Conservation (phyloP, 495 filamentous ascomycete genomes). For the Penicillium waksmanii region DNA sequence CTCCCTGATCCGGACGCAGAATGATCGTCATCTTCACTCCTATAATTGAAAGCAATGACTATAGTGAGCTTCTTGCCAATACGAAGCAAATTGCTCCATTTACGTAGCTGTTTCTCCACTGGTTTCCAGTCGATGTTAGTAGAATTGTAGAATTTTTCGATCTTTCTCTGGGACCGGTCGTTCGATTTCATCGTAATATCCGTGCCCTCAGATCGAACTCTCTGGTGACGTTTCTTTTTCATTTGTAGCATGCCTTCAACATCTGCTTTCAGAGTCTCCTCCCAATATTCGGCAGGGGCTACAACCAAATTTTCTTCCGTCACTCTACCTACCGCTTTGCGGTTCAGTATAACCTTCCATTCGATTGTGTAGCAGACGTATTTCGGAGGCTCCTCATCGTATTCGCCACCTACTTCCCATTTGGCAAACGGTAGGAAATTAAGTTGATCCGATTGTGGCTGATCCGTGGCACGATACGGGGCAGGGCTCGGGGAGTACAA, state of each 20-base stretch:
- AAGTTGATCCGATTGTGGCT: too few species aligned
- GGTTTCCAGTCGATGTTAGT: constrained; percentile 10
- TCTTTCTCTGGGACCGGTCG: constrained; percentile 10
- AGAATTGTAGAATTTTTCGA: constrained; percentile 16
- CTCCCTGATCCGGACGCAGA: too few species aligned
- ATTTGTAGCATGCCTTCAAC: not conserved
- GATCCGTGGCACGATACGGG: too few species aligned
- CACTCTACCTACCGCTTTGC: too few species aligned
- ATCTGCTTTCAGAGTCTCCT: not conserved
- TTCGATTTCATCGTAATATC: constrained; percentile 8
- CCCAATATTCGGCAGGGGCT: not conserved
- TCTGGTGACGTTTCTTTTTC: not conserved
- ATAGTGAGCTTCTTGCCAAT: constrained; percentile 19
- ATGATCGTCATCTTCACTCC: too few species aligned
- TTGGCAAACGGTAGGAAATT: too few species aligned
- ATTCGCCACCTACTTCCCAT: too few species aligned
- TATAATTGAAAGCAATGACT: constrained; percentile 3
- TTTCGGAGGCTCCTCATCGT: too few species aligned
- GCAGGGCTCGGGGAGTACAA: too few species aligned
- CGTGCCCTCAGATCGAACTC: not conserved
- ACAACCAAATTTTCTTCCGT: too few species aligned
- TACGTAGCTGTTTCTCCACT: constrained; percentile 22
- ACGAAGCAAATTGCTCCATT: constrained; percentile 23
- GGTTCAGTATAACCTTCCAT: too few species aligned
- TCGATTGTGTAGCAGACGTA: too few species aligned